phyloP scores from a whole-genome alignment of 768 basidiomycete genomes.

The Lactarius tabidus region DNA sequence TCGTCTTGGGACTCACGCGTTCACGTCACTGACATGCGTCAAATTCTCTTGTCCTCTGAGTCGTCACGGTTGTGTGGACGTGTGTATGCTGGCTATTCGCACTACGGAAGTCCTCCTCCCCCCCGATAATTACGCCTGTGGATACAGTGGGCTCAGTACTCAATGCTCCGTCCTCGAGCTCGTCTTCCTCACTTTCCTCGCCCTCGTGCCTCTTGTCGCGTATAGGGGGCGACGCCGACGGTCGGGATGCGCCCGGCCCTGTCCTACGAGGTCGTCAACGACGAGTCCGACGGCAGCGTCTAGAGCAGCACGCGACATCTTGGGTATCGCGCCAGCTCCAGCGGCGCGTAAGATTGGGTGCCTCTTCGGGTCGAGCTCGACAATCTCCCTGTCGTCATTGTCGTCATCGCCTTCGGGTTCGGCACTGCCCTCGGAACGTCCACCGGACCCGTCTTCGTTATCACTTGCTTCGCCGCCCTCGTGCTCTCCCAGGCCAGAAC shows the following conservation, averaged over 20 bases:
- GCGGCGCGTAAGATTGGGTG: constrained; percentile 36
- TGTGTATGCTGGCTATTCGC: too few relatives aligned
- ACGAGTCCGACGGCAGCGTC: constrained; percentile 23
- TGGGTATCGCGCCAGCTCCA: constrained; percentile 13
- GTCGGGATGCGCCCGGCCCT: neutral
- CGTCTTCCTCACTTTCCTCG: constrained; percentile 22
- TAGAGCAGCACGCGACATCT: constrained; percentile 24
- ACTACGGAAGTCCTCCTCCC: too few relatives aligned
- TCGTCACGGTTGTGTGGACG: too few relatives aligned
- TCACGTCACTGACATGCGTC: too few relatives aligned
- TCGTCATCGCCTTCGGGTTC: constrained; percentile 30
- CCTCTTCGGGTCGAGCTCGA: constrained; percentile 47
- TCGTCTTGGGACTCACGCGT: too few relatives aligned
- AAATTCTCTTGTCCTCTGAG: too few relatives aligned
- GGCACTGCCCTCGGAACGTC: constrained; percentile 30
- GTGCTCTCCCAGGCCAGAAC: neutral
- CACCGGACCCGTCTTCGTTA: constrained; percentile 22
- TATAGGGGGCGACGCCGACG: too few relatives aligned
- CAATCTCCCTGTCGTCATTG: constrained; percentile 39
- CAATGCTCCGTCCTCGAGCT: constrained; percentile 19
- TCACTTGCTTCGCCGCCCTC: constrained; percentile 20
- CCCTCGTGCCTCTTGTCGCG: neutral
- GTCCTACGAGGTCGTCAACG: constrained; percentile 20
- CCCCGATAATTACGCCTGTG: too few relatives aligned
- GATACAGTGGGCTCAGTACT: neutral